Evolutionary conservation across 1,284 basidiomycete genomes (phyloP).

Genomic region (Ustilago curta): DNA sequence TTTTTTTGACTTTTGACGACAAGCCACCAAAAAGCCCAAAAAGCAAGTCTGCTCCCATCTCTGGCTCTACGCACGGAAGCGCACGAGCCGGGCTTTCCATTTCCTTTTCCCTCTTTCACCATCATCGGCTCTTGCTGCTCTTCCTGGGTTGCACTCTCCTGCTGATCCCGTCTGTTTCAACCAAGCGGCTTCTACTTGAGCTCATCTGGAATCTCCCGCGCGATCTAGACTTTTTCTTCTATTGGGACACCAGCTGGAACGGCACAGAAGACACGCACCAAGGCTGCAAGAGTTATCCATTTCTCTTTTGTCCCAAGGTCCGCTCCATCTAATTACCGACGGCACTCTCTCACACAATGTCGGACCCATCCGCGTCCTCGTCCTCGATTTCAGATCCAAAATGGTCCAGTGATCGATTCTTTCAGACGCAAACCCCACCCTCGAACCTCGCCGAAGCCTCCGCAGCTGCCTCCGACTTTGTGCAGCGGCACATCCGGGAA

Average conservation of each 20-base stretch:
- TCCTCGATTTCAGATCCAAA: conserved; percentile 22
- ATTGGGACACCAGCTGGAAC: neutral
- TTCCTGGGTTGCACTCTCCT: neutral
- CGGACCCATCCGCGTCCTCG: conserved; percentile 27
- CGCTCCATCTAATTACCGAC: too few species aligned
- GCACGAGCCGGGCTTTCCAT: conserved; percentile 27
- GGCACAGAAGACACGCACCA: too few species aligned
- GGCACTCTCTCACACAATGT: conserved; percentile 16
- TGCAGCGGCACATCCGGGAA: conserved; percentile 76
- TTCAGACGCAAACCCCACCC: conserved; percentile 56
- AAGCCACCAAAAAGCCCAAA: conserved; percentile 1
- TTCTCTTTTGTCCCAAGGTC: too few species aligned
- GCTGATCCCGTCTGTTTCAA: neutral
- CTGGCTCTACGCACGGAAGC: neutral
- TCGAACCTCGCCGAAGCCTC: conserved; percentile 41
- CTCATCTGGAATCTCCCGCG: neutral
- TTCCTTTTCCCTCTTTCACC: neutral
- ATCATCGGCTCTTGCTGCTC: neutral
- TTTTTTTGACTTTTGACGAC: neutral
- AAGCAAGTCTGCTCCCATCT: neutral
- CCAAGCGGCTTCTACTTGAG: neutral
- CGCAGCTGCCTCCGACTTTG: conserved; percentile 72
- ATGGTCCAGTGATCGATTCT: conserved; percentile 58
- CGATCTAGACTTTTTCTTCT: neutral
- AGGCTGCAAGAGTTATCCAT: too few species aligned